Base-by-base conservation (phyloP, 495 filamentous ascomycete genomes). In the Penicillium herquei region DNA sequence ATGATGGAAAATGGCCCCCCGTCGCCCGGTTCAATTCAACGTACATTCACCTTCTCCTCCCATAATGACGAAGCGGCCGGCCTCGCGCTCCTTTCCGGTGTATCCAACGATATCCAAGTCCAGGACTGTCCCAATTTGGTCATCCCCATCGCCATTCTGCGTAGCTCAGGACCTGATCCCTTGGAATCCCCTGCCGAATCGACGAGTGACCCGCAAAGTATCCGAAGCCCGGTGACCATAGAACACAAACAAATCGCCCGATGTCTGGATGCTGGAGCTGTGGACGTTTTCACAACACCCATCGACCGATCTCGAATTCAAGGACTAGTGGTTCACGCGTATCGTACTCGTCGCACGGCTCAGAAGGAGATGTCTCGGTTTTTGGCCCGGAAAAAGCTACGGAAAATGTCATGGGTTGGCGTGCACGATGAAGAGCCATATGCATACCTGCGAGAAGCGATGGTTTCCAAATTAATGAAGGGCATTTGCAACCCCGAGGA, bases 391-490 rank as follows among this genome's bases (percentile, higher is more conserved):
- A 89, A 83, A 60, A 82, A 84, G 57, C 80, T 81, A 17, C 81
- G 92, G 49, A 95, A 94, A 70, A 84, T 90, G 48, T 96, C 92
- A 2, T 96, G 91, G 92, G 90, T 97, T 39, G 91, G 91, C 30
- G 81, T 93, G n/a, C 81, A 88, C 59, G 86, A 92, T 64, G 81
- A 87, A 63, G 90, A 92, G 64, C 88, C 88, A n/a, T 96, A 90
- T 75, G 84, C 88, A 21, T 96, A 95, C 71, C 76, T 96, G 56
- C 79, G 90, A 61, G 92, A 96, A 77, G 84, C 81, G 13, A 90
- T 90, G 89, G 93, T 98, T 18, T 93, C 91, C 1, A 89, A 84
- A 56, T 80, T 98, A 42, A 95, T 98, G 89, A 86, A 84, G 59
- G 84, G 90, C 34, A 98, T 98, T 39, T 96, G 93, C 72, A 89